phyloP scores from a whole-genome alignment of 1,139 yeast genomes.

The Sugiyamaella paludigena region DNA sequence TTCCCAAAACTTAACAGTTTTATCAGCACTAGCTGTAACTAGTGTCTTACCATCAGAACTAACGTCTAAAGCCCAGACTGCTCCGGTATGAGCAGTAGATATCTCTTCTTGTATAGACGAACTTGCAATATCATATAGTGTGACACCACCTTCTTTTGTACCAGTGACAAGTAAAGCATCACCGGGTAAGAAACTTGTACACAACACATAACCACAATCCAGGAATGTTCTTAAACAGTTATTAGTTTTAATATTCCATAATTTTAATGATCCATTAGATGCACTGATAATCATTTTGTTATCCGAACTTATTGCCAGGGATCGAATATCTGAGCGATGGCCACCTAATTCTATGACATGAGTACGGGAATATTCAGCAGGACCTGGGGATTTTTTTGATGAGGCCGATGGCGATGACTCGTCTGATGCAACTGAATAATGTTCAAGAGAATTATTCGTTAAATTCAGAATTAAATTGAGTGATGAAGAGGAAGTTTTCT shows the following conservation, averaged over 20 bases:
- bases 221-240: constrained; percentile 76
- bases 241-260: constrained; percentile 78
- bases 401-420: constrained; percentile 28
- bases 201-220: constrained; percentile 83
- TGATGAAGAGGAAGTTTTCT: constrained; percentile 29
- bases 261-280: constrained; percentile 81
- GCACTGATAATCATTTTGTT: constrained; percentile 81
- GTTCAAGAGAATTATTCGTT: constrained; percentile 72
- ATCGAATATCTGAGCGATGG: constrained; percentile 84
- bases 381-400: constrained; percentile 43
- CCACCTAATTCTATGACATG: constrained; percentile 73
- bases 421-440: constrained; percentile 51
- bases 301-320: constrained; percentile 79
- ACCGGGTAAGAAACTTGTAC: constrained; percentile 85
- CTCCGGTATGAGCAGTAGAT: constrained; percentile 66
- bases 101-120: constrained; percentile 67
- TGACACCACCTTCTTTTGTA: constrained; percentile 81
- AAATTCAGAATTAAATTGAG: constrained; percentile 63
- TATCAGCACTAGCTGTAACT: constrained; percentile 94
- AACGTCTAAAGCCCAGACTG: constrained; percentile 89
- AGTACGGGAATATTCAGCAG: constrained; percentile 50
- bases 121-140: constrained; percentile 81
- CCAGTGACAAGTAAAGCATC: constrained; percentile 87
- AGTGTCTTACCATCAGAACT: constrained; percentile 81
- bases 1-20: constrained; percentile 85